phyloP scores from a whole-genome alignment of 495 filamentous ascomycete genomes.

The Saxispiralis lemnorum region DNA sequence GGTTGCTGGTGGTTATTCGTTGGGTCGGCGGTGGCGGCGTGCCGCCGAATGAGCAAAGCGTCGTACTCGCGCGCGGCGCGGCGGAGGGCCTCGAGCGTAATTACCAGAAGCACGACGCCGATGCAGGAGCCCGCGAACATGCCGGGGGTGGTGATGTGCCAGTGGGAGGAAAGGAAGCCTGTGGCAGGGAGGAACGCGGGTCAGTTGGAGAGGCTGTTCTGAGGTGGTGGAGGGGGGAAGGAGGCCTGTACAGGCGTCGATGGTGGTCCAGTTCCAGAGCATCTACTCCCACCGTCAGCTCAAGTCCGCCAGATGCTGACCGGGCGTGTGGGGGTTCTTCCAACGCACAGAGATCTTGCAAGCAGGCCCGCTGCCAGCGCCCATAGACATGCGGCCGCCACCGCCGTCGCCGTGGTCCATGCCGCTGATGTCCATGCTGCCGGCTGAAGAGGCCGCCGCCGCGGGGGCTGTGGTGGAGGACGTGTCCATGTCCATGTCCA shows the following conservation, averaged over 20 bases:
- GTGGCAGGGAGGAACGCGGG: not conserved
- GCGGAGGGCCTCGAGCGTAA: conserved; percentile 46
- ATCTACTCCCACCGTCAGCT: conserved; percentile 30
- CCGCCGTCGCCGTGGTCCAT: conserved; percentile 1
- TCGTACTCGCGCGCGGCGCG: conserved; percentile 44
- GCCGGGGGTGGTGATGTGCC: conserved; percentile 43
- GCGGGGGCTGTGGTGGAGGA: conserved; percentile 7
- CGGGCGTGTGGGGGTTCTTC: not conserved
- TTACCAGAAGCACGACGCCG: conserved; percentile 44
- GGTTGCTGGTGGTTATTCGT: no score
- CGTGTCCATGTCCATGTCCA: conserved; percentile 6
- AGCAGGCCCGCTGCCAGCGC: conserved; percentile 10
- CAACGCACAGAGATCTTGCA: conserved; percentile 31
- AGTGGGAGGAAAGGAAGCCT: conserved; percentile 41
- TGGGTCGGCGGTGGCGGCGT: not conserved
- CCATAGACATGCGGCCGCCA: conserved; percentile 17
- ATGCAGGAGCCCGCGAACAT: conserved; percentile 58
- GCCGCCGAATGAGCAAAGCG: conserved; percentile 32
- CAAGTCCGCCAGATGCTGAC: conserved; percentile 1
- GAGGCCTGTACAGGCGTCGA: conserved; percentile 37
- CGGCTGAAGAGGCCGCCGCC: not conserved
- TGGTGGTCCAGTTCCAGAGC: conserved; percentile 63
- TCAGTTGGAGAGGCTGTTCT: not conserved
- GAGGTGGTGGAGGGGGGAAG: conserved; percentile 2
- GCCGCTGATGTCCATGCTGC: not conserved